Evolutionary conservation across 192 early-diverging fungal species (phyloP).

Genomic region (Chytriomyces confervae): DNA sequence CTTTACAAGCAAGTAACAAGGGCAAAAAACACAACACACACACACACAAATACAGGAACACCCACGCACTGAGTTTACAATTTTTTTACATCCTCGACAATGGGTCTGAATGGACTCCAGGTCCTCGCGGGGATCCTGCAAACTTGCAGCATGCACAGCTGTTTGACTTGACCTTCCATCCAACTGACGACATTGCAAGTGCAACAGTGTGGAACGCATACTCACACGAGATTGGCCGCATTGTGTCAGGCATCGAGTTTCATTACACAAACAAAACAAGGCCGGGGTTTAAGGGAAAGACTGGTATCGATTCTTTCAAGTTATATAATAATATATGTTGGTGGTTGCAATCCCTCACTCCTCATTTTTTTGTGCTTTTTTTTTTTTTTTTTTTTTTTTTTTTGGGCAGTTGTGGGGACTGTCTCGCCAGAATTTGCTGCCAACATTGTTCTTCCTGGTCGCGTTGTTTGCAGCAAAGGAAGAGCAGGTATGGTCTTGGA

Average conservation of each 20-base stretch:
- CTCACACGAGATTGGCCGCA: not conserved
- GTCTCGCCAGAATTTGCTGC: slow-evolving; percentile 2
- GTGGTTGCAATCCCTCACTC: not conserved
- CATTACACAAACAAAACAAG: not conserved
- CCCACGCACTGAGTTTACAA: slow-evolving; percentile 15
- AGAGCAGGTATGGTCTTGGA: slow-evolving; percentile 19
- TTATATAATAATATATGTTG: not conserved
- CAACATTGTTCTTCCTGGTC: not conserved
- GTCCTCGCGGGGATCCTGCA: not conserved
- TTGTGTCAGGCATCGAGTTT: slow-evolving; percentile 3
- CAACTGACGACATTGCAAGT: not conserved
- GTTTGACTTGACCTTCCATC: not conserved
- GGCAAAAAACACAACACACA: not conserved
- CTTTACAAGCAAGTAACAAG: too few relatives aligned
- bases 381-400: not conserved
- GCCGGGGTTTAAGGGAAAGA: not conserved
- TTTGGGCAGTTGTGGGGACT: not conserved
- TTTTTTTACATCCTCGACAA: slow-evolving; percentile 23
- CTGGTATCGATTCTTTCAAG: not conserved
- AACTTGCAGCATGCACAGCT: too few relatives aligned
- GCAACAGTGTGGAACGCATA: slow-evolving; percentile 6
- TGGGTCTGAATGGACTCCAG: slow-evolving; percentile 8
- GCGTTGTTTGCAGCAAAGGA: not conserved
- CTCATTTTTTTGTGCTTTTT: not conserved
- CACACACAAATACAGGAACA: not conserved